phyloP scores from a whole-genome alignment of 2,329 filamentous ascomycete genomes.

The Penicillium sp. region DNA sequence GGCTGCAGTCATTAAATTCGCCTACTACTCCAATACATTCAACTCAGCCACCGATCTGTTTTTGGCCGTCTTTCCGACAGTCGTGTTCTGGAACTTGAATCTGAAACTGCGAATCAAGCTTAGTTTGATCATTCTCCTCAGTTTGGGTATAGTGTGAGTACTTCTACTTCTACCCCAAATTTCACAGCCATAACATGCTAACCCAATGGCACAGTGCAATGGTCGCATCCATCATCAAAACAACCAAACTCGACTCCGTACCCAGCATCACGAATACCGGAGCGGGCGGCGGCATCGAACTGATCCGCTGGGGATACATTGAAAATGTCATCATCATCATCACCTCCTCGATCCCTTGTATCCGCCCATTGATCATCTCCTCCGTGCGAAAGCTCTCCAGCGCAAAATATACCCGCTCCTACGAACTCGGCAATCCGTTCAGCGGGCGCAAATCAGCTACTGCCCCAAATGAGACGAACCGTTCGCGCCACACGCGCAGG shows the following conservation, averaged over 20 bases:
- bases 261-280: constrained; percentile 25
- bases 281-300: constrained; percentile 17
- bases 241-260: constrained; percentile 21
- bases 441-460: constrained; percentile 12
- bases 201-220: constrained; percentile 19
- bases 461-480: constrained; percentile 12
- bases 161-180: background rate
- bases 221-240: constrained; percentile 28
- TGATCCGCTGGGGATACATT: constrained; percentile 26
- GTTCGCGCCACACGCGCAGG: constrained; percentile 11
- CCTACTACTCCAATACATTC: constrained; percentile 26
- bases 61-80: constrained; percentile 24
- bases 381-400: constrained; percentile 27
- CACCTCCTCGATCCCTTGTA: constrained; percentile 26
- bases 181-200: background rate
- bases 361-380: constrained; percentile 25
- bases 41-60: constrained; percentile 26
- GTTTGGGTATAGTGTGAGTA: constrained; percentile 24
- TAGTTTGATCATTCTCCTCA: constrained; percentile 22
- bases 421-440: constrained; percentile 23
- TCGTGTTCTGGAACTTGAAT: constrained; percentile 27
- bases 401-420: constrained; percentile 19
- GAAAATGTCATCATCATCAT: constrained; percentile 27
- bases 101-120: constrained; percentile 24
- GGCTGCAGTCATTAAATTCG: constrained; percentile 20